Conservation (phyloP, 2,329 filamentous ascomycete genomes). For the Ceratocystis harringtonii region DNA sequence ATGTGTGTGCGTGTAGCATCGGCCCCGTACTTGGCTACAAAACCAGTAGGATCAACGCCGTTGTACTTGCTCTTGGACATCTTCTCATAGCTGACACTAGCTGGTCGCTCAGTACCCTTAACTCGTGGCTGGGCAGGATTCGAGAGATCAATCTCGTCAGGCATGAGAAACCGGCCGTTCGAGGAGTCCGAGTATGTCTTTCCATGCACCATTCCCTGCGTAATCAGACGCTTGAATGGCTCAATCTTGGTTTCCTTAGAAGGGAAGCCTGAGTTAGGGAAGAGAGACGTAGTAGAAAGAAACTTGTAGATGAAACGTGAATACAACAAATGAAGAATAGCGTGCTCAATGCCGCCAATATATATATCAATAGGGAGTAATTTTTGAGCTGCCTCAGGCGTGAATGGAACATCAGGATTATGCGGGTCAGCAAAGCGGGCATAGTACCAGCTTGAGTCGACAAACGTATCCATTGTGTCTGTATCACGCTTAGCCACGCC, state of each 20-base stretch:
- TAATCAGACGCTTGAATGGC: conserved; percentile 68
- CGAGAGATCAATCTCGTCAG: conserved; percentile 54
- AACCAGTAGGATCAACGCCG: conserved; percentile 64
- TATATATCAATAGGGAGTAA: conserved; percentile 72
- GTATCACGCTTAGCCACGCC: conserved; percentile 64
- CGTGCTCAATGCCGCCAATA: conserved; percentile 78
- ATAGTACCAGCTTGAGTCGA: conserved; percentile 91
- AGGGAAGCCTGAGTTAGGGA: conserved; percentile 27
- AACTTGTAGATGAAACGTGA: conserved; percentile 86
- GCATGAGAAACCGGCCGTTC: conserved; percentile 62
- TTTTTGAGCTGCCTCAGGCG: conserved; percentile 37
- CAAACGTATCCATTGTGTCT: conserved; percentile 93
- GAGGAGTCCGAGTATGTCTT: conserved; percentile 63
- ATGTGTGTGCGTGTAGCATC: conserved; percentile 78
- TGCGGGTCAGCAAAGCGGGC: conserved; percentile 61
- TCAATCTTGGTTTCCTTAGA: conserved; percentile 33
- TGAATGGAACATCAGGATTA: conserved; percentile 48
- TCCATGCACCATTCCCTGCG: conserved; percentile 88
- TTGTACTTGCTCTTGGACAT: conserved; percentile 96
- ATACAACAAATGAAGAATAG: conserved; percentile 78
- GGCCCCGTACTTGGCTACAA: conserved; percentile 61
- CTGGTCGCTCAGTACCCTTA: conserved; percentile 41
- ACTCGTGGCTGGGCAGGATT: conserved; percentile 44
- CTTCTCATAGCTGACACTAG: conserved; percentile 62
- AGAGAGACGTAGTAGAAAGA: conserved; percentile 42